A percentile compares a stretch with the other conserved stretches of the same genome.
These are phyloP conservation scores for Xylariaceae sp. DNA, from an alignment of 2,329 filamentous ascomycete species.

Conservation along the genomic window DNA sequence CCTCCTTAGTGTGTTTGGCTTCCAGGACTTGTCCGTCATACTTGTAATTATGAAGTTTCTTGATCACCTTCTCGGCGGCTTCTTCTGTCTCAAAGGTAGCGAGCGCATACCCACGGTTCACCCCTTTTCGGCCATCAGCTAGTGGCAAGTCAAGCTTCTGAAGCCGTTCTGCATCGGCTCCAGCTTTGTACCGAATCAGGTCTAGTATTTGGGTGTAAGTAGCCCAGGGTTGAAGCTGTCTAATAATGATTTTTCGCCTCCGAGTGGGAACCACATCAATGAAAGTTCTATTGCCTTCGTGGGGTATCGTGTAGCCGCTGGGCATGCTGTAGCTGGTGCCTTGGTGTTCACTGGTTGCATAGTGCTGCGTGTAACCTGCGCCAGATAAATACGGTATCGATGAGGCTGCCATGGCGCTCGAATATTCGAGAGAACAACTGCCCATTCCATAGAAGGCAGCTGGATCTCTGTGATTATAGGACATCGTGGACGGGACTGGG, in stretches of 20 bases:
- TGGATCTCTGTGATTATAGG: constrained; percentile 19
- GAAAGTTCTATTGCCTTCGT: constrained; percentile 3
- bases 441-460: constrained; percentile 7
- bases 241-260: constrained; percentile 41
- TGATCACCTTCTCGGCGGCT: constrained; percentile 34
- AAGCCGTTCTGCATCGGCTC: constrained; percentile 34
- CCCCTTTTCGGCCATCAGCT: constrained; percentile 25
- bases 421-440: constrained; percentile 6
- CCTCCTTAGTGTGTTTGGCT: constrained; percentile 38
- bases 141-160: constrained; percentile 38
- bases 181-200: constrained; percentile 36
- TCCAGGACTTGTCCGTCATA: constrained; percentile 35
- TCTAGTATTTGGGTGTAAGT: constrained; percentile 36
- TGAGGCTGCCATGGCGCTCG: neutral
- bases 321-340: constrained; percentile 28
- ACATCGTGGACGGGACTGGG: constrained; percentile 14
- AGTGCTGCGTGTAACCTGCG: constrained; percentile 25
- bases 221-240: constrained; percentile 35
- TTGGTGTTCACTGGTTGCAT: constrained; percentile 29
- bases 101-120: constrained; percentile 38
- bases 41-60: constrained; percentile 36
- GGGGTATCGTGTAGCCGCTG: constrained; percentile 10
- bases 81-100: constrained; percentile 38
- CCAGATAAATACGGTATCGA: constrained; percentile 13
- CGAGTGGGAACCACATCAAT: constrained; percentile 30